These are phyloP conservation scores for Termitomyces sp. DNA, from an alignment of 768 basidiomycete genomes.

Conservation along the genomic window DNA sequence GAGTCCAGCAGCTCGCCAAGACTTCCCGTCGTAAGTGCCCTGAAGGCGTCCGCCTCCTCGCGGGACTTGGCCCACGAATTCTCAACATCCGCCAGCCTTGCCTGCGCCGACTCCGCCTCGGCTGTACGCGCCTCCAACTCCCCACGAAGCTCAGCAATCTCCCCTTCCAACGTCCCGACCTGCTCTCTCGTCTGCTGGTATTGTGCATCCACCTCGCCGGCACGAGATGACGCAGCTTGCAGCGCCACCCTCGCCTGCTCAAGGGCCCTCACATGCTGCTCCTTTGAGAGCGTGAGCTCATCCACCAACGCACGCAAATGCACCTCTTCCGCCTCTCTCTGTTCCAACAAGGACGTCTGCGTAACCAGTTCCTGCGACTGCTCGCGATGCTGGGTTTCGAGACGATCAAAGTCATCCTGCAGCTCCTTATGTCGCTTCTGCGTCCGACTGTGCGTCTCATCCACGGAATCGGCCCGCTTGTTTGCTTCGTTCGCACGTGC, in stretches of 20 bases:
- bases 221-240: constrained; percentile 65
- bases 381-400: constrained; percentile 68
- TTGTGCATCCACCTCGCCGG: constrained; percentile 72
- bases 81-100: constrained; percentile 73
- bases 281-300: constrained; percentile 62
- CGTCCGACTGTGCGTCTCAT: constrained; percentile 61
- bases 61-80: constrained; percentile 89
- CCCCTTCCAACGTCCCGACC: constrained; percentile 64
- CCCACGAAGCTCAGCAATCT: constrained; percentile 70
- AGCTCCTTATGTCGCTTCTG: constrained; percentile 64
- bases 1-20: constrained; percentile 85
- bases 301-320: constrained; percentile 62
- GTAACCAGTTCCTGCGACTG: constrained; percentile 69
- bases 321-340: constrained; percentile 73
- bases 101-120: constrained; percentile 67
- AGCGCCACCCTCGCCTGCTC: constrained; percentile 82
- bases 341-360: constrained; percentile 69
- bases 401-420: constrained; percentile 50
- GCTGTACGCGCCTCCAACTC: constrained; percentile 73
- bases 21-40: constrained; percentile 79
- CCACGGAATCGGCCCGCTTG: constrained; percentile 70
- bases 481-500: constrained; percentile 69
- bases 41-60: constrained; percentile 88
- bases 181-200: constrained; percentile 68
- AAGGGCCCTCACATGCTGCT: constrained; percentile 82